Evolutionary conservation across 164 flowering plant species (phyloP).

Genomic region (Cinnamomum micranthum): DNA sequence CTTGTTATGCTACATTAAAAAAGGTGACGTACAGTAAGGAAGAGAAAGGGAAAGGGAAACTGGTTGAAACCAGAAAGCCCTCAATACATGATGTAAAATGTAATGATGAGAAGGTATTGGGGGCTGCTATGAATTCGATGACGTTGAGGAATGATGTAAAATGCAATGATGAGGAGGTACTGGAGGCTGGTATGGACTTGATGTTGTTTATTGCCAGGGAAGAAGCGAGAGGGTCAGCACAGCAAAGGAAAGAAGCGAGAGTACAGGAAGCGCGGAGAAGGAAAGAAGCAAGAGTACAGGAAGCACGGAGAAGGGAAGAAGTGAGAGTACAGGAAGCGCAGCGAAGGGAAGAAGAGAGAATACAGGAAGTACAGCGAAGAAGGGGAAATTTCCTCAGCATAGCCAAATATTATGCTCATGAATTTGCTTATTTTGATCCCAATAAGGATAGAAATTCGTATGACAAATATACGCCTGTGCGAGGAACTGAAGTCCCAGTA

Average conservation of each 20-base stretch:
- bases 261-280: neutral
- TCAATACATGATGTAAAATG: slow-evolving; percentile 1
- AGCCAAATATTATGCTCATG: slow-evolving; percentile 44
- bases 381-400: slow-evolving; percentile 25
- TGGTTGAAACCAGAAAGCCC: slow-evolving; percentile 11
- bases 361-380: too few relatives aligned
- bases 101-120: slow-evolving; percentile 4
- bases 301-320: neutral
- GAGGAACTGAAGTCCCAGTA: slow-evolving; percentile 19
- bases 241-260: too few relatives aligned
- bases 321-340: neutral
- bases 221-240: too few relatives aligned
- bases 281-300: neutral
- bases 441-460: slow-evolving; percentile 20
- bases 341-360: too few relatives aligned
- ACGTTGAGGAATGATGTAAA: slow-evolving; percentile 1
- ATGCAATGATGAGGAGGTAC: neutral
- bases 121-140: neutral
- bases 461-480: slow-evolving; percentile 2
- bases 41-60: slow-evolving; percentile 36
- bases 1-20: slow-evolving; percentile 2
- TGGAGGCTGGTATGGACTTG: neutral
- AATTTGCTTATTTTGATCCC: slow-evolving; percentile 46
- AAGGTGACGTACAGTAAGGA: slow-evolving; percentile 21
- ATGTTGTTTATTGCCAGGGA: too few relatives aligned